phyloP scores from a whole-genome alignment of 2,329 filamentous ascomycete genomes.

The Blumeriella jaapii region DNA sequence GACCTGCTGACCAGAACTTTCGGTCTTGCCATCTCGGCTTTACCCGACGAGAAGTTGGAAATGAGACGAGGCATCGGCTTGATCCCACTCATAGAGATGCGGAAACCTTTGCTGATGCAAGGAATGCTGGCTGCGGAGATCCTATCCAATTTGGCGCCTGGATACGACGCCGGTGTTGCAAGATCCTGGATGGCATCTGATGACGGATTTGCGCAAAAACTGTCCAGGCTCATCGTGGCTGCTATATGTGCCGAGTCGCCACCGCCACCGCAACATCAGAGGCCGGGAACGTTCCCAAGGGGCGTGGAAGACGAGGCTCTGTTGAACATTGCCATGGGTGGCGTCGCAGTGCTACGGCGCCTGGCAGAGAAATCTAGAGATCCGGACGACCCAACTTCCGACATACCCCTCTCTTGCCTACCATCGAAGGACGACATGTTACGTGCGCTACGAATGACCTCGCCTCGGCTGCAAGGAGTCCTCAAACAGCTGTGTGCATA shows the following conservation, averaged over 20 bases:
- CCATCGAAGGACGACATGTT: conserved; percentile 58
- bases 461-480: conserved; percentile 50
- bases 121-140: conserved; percentile 86
- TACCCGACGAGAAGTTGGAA: conserved; percentile 54
- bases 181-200: conserved; percentile 71
- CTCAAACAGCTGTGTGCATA: conserved; percentile 58
- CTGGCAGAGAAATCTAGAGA: conserved; percentile 57
- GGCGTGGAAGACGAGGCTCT: conserved; percentile 28
- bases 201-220: conserved; percentile 71
- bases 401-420: conserved; percentile 48
- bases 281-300: conserved; percentile 19
- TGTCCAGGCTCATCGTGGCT: conserved; percentile 66
- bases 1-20: conserved; percentile 83
- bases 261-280: conserved; percentile 39
- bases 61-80: conserved; percentile 44
- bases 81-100: conserved; percentile 61
- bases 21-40: conserved; percentile 70
- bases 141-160: conserved; percentile 61
- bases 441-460: conserved; percentile 53
- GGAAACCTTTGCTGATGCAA: conserved; percentile 86
- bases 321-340: conserved; percentile 49
- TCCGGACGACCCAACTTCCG: conserved; percentile 37
- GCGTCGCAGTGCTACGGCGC: conserved; percentile 54
- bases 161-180: conserved; percentile 60
- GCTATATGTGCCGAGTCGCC: conserved; percentile 43